phyloP scores from a whole-genome alignment of 371 early-diverging fungal genomes.

The Funneliformis caledonium region DNA sequence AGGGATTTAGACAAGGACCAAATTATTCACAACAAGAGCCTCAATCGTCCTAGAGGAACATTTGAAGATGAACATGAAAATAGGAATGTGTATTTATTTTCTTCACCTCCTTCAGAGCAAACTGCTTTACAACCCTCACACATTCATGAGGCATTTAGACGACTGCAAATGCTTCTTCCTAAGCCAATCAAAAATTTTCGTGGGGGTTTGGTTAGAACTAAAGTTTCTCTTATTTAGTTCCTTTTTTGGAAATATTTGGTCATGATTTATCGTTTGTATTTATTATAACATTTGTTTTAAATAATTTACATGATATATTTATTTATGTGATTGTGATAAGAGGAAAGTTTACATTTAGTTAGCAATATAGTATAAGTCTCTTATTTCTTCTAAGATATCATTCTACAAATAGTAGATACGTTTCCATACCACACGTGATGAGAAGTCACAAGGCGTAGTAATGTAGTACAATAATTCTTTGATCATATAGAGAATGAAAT shows the following conservation, averaged over 20 bases:
- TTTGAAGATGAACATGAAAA: conserved; percentile 39
- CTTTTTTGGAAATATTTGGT: not conserved
- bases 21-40: conserved; percentile 18
- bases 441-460: too few species aligned
- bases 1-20: conserved; percentile 53
- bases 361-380: too few species aligned
- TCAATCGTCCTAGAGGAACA: conserved; percentile 34
- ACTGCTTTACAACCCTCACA: conserved; percentile 84
- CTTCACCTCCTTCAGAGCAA: conserved; percentile 75
- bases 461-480: too few species aligned
- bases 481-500: too few species aligned
- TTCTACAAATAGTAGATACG: too few species aligned
- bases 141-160: conserved; percentile 89
- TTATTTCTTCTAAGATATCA: too few species aligned
- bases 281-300: too few species aligned
- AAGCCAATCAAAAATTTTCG: conserved; percentile 77
- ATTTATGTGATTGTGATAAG: too few species aligned
- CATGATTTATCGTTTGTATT: too few species aligned
- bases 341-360: too few species aligned
- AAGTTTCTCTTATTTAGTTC: conserved; percentile 71
- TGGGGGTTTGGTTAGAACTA: conserved; percentile 77
- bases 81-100: conserved; percentile 69
- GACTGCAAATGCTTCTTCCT: conserved; percentile 69
- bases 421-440: too few species aligned
- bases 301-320: too few species aligned